Conservation (phyloP, 1,139 yeast genomes). For the Wickerhamiella infanticola region DNA sequence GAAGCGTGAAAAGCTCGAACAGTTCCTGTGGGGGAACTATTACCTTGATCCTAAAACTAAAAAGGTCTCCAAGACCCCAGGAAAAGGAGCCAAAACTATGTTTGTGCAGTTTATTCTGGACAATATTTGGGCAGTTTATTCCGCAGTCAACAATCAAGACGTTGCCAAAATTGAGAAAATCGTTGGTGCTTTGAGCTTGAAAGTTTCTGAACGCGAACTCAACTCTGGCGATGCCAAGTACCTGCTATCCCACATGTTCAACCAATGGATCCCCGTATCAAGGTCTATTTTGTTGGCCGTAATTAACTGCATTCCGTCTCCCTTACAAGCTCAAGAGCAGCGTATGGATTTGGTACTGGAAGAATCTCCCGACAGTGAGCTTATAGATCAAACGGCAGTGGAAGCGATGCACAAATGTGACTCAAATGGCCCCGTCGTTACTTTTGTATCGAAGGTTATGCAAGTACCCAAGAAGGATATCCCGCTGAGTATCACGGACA, state of each 20-base stretch:
- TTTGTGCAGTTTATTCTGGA: constrained; percentile 82
- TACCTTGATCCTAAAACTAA: constrained; percentile 82
- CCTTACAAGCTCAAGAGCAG: constrained; percentile 52
- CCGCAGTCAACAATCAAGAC: constrained; percentile 49
- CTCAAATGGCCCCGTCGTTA: constrained; percentile 45
- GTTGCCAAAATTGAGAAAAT: constrained; percentile 62
- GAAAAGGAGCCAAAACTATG: constrained; percentile 42
- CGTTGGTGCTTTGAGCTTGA: constrained; percentile 50
- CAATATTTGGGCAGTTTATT: constrained; percentile 85
- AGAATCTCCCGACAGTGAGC: constrained; percentile 36
- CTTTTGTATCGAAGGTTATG: constrained; percentile 79
- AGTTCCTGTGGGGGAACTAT: constrained; percentile 94
- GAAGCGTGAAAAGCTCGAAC: constrained; percentile 59
- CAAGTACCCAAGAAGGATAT: constrained; percentile 71
- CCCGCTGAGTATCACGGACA: constrained; percentile 30
- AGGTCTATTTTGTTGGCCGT: constrained; percentile 74
- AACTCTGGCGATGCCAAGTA: constrained; percentile 61
- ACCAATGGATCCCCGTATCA: constrained; percentile 92
- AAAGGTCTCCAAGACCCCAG: constrained; percentile 32
- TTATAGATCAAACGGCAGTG: constrained; percentile 36
- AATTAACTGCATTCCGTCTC: constrained; percentile 75
- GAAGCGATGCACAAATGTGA: constrained; percentile 53
- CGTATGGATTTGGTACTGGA: constrained; percentile 57
- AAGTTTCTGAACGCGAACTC: constrained; percentile 59
- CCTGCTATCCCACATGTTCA: constrained; percentile 53